Conservation (phyloP, 208 protist species). For the Acanthamoeba castellanii region DNA sequence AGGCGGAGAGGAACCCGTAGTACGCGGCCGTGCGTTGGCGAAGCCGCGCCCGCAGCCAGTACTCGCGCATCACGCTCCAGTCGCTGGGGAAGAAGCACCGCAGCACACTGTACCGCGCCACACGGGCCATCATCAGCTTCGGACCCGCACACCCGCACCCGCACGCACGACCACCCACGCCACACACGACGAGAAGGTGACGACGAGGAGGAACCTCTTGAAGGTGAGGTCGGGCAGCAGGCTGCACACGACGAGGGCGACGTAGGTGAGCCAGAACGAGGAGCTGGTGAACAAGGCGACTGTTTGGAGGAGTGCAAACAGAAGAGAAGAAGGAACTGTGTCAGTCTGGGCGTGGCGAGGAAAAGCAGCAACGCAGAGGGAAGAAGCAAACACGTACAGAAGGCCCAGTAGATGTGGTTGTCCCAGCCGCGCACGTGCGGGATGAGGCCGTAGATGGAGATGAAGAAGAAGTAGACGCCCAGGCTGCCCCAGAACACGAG, state of each 20-base stretch:
- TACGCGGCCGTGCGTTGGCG: too few species aligned
- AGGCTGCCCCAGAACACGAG: constrained; percentile 80
- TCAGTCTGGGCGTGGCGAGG: too few species aligned
- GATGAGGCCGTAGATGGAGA: constrained; percentile 47
- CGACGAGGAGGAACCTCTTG: too few species aligned
- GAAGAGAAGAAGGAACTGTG: not conserved
- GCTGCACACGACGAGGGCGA: not conserved
- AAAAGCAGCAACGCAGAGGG: too few species aligned
- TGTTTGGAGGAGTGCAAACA: not conserved
- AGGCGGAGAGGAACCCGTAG: too few species aligned
- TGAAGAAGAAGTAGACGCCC: constrained; percentile 76
- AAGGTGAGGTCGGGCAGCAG: not conserved
- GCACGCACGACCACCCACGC: too few species aligned
- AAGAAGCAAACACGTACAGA: too few species aligned
- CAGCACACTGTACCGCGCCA: not conserved
- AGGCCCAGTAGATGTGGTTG: constrained; percentile 58
- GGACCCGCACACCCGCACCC: too few species aligned
- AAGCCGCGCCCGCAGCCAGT: not conserved
- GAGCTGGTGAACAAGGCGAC: not conserved
- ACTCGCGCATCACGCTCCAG: not conserved
- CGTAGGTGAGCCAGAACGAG: constrained; percentile 15
- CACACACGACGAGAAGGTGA: too few species aligned
- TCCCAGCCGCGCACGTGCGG: constrained; percentile 47
- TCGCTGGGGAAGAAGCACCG: not conserved
- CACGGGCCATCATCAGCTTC: too few species aligned